Evolutionary conservation across 129 eudicot genomes (phyloP), one percentile per base, ranked within the genome.

Genomic region (Lactuca saligna): DNA sequence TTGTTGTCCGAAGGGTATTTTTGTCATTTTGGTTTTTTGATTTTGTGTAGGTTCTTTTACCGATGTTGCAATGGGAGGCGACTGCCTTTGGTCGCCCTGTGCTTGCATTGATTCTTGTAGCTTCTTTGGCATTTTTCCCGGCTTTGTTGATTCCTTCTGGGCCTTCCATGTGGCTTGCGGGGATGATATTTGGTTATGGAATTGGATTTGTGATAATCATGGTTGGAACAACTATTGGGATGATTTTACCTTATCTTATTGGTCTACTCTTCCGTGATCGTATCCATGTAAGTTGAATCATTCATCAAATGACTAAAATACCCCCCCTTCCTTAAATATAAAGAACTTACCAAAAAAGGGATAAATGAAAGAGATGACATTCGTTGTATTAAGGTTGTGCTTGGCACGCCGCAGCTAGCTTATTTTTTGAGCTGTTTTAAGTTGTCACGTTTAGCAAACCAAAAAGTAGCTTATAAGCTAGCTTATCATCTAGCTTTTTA

Each of bases 121-220:
- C 84, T 63, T 88, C 97, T 46, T 81, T 91, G 75, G 96, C 97
- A 14, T 71, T 92, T 11, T 92, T 92, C 70, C 98, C 98, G 14
- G 96, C 83, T 57, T 66, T 92, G 50, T 81, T 92, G 25, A 79
- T 92, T 50, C 98, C 95, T 71, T 92, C 98, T 33, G 98, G 89
- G 14, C 98, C 98, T 42, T 89, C 96, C 46, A 88, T 92, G 96
- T 89, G 96, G 98, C 82, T 92, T 38, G 95, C 98, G 13, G 98
- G 98, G 42, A 92, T 92, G 96, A 88, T 92, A 58, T 92, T 92
- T 65, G 98, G 98, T 15, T 92, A 92, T 69, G 98, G 97, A 48
- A 85, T 85, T 61, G 97, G 97, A 12, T 91, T 91, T 80, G 81
- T 86, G 31, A 91, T 91, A 65, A 91, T 91, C 56, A 91, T 91